phyloP scores from a whole-genome alignment of 805 yeast genomes.

The Saccharomyces jurei region DNA sequence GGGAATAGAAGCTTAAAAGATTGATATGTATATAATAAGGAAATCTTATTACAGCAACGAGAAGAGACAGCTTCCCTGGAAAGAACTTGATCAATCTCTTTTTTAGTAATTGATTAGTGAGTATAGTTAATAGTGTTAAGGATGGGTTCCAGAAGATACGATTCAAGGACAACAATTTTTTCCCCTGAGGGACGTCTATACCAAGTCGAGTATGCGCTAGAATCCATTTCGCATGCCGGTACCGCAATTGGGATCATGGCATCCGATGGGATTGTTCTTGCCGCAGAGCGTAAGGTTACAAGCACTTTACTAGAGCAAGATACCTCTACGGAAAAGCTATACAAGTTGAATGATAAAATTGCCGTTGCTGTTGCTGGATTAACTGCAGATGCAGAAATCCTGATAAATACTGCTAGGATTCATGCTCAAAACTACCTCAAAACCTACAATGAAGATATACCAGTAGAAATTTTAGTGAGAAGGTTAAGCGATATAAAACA shows the following conservation, averaged over 20 bases:
- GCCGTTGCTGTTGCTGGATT: conserved; percentile 96
- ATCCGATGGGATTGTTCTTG: conserved; percentile 83
- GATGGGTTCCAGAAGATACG: conserved; percentile 93
- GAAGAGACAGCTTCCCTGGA: not conserved
- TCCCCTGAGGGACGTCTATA: conserved; percentile 98
- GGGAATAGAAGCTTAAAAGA: not conserved
- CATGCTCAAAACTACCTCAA: conserved; percentile 78
- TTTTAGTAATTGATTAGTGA: not conserved
- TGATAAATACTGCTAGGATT: conserved; percentile 79
- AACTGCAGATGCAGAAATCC: conserved; percentile 91
- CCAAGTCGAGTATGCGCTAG: conserved; percentile 95
- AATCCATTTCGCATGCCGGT: conserved; percentile 95
- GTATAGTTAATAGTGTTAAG: not conserved
- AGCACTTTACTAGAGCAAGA: conserved; percentile 90
- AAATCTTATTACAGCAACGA: not conserved
- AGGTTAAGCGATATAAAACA: conserved; percentile 89
- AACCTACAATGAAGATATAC: conserved; percentile 84
- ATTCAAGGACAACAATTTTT: conserved; percentile 95
- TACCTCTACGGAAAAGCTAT: conserved; percentile 86
- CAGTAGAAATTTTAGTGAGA: conserved; percentile 85
- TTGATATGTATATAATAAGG: not conserved
- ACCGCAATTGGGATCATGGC: conserved; percentile 91
- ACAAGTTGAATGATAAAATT: conserved; percentile 71
- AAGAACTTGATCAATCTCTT: not conserved
- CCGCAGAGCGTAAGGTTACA: conserved; percentile 94